phyloP scores from a whole-genome alignment of 2,329 filamentous ascomycete species.

The Claviceps sp. region DNA sequence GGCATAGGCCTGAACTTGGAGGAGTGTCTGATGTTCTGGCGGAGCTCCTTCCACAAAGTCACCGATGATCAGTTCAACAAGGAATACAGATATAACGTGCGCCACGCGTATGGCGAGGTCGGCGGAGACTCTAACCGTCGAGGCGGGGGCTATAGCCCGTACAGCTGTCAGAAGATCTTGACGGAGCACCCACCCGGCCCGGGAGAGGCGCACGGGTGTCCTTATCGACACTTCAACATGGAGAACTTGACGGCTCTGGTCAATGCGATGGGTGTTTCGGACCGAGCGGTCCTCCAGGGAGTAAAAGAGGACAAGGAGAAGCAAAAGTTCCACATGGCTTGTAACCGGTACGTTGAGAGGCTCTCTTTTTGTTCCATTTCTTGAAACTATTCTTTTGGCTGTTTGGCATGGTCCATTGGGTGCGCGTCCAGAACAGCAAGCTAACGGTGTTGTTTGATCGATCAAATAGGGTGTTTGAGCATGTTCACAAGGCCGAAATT shows the following conservation, averaged over 20 bases:
- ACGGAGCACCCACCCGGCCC: constrained; percentile 77
- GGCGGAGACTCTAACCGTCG: constrained; percentile 82
- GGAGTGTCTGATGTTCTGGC: constrained; percentile 87
- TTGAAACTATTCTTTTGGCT: neutral
- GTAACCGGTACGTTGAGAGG: constrained; percentile 55
- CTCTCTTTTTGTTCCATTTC: neutral
- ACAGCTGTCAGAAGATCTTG: constrained; percentile 89
- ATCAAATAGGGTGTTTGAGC: constrained; percentile 62
- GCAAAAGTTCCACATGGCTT: constrained; percentile 86
- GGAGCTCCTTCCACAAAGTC: constrained; percentile 68
- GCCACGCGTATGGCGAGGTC: constrained; percentile 90
- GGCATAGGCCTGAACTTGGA: constrained; percentile 87
- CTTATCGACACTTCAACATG: constrained; percentile 79
- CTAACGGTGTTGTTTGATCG: neutral
- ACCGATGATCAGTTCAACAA: constrained; percentile 95
- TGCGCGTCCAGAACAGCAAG: too few relatives aligned
- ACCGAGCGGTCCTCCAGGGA: constrained; percentile 62
- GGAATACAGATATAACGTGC: constrained; percentile 92
- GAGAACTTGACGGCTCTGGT: constrained; percentile 74
- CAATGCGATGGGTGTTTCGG: constrained; percentile 65
- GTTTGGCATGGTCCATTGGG: too few relatives aligned
- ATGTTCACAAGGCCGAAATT: constrained; percentile 66
- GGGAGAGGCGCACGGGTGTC: constrained; percentile 89
- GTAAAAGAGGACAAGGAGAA: constrained; percentile 83
- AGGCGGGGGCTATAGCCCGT: constrained; percentile 77